Base-by-base conservation (phyloP, 1,139 yeast genomes). In the Kurtzmaniella quercitrusa region DNA sequence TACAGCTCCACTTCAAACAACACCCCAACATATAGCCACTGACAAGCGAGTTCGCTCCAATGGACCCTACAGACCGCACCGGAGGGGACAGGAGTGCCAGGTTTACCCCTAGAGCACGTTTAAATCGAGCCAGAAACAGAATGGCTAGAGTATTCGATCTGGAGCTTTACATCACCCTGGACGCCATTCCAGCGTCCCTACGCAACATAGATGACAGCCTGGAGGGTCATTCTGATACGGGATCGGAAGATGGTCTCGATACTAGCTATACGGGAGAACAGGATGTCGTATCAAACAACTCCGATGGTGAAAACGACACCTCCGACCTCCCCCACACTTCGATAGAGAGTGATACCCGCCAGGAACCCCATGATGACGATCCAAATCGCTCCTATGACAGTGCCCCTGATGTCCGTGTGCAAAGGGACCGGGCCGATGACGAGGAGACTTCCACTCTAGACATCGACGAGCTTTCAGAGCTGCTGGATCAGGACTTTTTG, bases 401-500 rank as follows among this genome's bases (percentile, higher is more conserved):
- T 14, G 36, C 36, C 18, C 36, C 36, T 31, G 36, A 31, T 31
- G 18, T 5, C 4, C 36, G 18, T n/a, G 6, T 9, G 6, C 14
- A 27, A 27, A n/a, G 18, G 14, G 11, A 3, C 16, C 36, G 18
- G 14, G 40, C n/a, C 6, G 41, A 38, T 3, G 37, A 31, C 23
- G 37, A 38, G 15, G 41, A 41, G 33, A 11, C 5, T 16, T 15
- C 34, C n/a, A 18, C 14, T 33, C 16, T 25, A 18, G 38, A 12
- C 31, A 31, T 31, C 31, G 37, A 41, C 29, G 40, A 41, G 27
- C 21, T 38, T n/a, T 18, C 16, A 15, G 42, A 39, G 18, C 36
- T 42, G 37, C 44, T 41, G 42, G 58, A 50, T 14, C 42, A 46
- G 18, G 47, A 43, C 12, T 44, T 44, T 16, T 44, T 54, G 34